Percentiles rank a stretch among this genome's conserved stretches.
phyloP scores from a whole-genome alignment of 768 basidiomycete genomes.

The Leccinellum rugosiceps region DNA sequence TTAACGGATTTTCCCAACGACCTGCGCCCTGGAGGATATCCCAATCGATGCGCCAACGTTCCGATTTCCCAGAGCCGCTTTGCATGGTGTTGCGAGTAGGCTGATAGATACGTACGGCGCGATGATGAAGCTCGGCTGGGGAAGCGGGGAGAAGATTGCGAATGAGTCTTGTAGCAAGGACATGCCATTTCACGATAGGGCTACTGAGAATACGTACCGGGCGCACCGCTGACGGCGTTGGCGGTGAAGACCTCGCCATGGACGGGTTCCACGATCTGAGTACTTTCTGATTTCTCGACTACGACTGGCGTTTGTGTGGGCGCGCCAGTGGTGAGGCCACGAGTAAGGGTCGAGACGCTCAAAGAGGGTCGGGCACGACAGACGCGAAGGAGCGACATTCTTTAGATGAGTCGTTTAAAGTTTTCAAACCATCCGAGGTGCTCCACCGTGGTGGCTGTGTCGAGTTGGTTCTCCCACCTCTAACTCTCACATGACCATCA shows the following conservation, averaged over 20 bases:
- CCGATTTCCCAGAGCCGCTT: constrained; percentile 80
- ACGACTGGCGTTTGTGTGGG: constrained; percentile 21
- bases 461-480: not conserved
- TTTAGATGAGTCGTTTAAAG: not conserved
- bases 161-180: not conserved
- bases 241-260: constrained; percentile 67
- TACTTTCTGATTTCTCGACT: constrained; percentile 24
- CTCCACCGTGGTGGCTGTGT: constrained; percentile 23
- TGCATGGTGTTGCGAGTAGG: constrained; percentile 95
- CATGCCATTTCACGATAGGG: not conserved
- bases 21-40: constrained; percentile 87
- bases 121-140: constrained; percentile 78
- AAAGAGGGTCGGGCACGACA: constrained; percentile 32
- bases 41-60: constrained; percentile 93
- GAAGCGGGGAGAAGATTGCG: not conserved
- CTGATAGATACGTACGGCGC: constrained; percentile 88
- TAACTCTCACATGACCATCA: too few species aligned
- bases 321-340: constrained; percentile 20
- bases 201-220: constrained; percentile 47
- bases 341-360: constrained; percentile 10
- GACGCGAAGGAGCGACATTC: constrained; percentile 57
- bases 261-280: constrained; percentile 42
- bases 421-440: constrained; percentile 2
- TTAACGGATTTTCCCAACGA: constrained; percentile 97
- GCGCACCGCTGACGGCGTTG: constrained; percentile 83